Evolutionary conservation across 176 grass and related monocot species (phyloP), one percentile per base, ranked within the genome.

Genomic region (Phoenix roebelenii): DNA sequence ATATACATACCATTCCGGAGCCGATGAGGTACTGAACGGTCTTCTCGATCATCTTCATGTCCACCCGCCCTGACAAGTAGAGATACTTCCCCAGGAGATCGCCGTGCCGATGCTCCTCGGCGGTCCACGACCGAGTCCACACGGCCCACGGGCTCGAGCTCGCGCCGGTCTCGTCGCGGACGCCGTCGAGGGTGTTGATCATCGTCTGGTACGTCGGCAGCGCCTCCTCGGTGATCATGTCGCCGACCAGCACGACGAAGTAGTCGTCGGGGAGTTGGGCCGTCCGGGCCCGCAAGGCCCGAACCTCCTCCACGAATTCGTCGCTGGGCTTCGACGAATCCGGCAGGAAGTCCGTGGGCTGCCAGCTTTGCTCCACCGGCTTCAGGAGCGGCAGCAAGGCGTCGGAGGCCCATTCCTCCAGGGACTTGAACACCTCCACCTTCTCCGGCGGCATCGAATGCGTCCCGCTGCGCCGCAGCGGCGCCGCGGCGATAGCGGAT

Each of bases 161-260:
- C 58, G 93, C 87, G 30, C 93, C 93, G 5, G 93, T 97, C 76
- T 97, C 93, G n/a, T 97, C 87, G 29, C 75, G 79, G 15, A 97
- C 84, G 24, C 84, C 93, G 64, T 97, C 87, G 4, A 97, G 72
- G 7, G 87, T 97, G 84, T 91, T 97, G 73, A 97, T 91, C 93
- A 97, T 97, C 61, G 87, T 97, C 77, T 97, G 93, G 74, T 97
- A 97, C 57, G 87, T 97, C 18, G 93, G 93, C 19, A 92, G 63
- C 60, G 87, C 93, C 87, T 97, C 93, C 78, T 97, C 93, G 19
- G 93, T 92, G 20, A 97, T 44, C 93, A 97, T 92, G 79, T 97
- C 84, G 0, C 93, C 93, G 0, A 97, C 84, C 6, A 97, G 81
- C 70, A 91, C 81, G 22, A 88, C 87, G 65, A 88, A 79, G 58